Evolutionary conservation across 1,284 basidiomycete species (phyloP).

Genomic region (Boletus mariae): DNA sequence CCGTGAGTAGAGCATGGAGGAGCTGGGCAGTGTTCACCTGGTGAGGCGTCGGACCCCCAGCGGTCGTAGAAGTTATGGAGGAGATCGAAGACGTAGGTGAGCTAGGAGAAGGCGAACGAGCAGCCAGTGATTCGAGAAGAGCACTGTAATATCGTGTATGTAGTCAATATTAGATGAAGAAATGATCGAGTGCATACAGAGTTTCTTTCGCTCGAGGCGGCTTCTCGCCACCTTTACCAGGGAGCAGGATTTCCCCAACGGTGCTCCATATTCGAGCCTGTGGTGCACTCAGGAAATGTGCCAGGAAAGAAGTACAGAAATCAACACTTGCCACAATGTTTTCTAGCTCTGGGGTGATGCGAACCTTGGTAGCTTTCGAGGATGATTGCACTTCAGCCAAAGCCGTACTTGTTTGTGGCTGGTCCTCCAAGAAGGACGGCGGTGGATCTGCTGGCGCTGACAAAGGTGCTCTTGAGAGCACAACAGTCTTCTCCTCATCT

Average conservation of each 20-base stretch:
- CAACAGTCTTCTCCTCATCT: conserved; percentile 33
- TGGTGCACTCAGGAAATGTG: background rate
- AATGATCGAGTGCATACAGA: conserved; percentile 43
- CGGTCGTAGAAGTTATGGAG: conserved; percentile 31
- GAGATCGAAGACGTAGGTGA: conserved; percentile 43
- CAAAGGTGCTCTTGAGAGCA: conserved; percentile 25
- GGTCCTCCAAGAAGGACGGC: conserved; percentile 5
- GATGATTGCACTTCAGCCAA: conserved; percentile 7
- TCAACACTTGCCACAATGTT: conserved; percentile 49
- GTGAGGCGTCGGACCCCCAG: conserved; percentile 47
- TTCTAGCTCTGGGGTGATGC: conserved; percentile 54
- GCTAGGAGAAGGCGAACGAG: conserved; percentile 26
- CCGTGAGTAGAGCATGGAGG: conserved; percentile 49
- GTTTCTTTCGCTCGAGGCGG: conserved; percentile 59
- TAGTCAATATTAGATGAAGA: background rate
- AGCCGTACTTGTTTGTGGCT: conserved; percentile 1
- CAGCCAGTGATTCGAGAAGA: conserved; percentile 54
- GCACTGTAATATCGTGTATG: conserved; percentile 39
- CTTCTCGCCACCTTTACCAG: conserved; percentile 42
- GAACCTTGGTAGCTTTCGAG: conserved; percentile 34
- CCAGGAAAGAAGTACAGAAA: background rate
- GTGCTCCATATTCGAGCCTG: conserved; percentile 68
- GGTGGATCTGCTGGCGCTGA: conserved; percentile 7
- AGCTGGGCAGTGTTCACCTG: conserved; percentile 69
- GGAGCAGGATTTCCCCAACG: conserved; percentile 60